These are phyloP conservation scores for Brassica balearica DNA, from an alignment of 441 rosid species.

Conservation along the genomic window DNA sequence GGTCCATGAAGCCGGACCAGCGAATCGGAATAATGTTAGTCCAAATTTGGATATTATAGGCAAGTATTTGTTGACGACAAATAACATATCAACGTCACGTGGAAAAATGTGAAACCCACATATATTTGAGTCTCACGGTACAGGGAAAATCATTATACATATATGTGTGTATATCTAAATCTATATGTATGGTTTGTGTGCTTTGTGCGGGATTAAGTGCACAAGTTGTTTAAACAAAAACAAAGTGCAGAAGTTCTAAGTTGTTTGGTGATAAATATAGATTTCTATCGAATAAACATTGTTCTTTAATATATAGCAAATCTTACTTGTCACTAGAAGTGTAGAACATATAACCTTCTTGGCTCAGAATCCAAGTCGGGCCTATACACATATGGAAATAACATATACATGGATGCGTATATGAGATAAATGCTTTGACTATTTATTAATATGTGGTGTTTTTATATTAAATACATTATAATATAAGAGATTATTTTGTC, in stretches of 20 bases:
- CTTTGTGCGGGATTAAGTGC: constrained; percentile 5
- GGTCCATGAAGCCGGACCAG: constrained; percentile 30
- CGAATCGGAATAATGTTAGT: constrained; percentile 37
- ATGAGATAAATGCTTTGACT: background rate
- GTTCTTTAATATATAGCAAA: background rate
- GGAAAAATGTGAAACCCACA: constrained; percentile 24
- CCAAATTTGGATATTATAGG: constrained; percentile 23
- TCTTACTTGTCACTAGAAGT: constrained; percentile 4
- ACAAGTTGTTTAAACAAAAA: background rate
- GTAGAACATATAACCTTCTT: background rate
- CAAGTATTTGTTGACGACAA: constrained; percentile 12
- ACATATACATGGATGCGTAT: background rate
- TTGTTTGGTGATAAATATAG: background rate
- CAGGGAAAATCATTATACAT: background rate
- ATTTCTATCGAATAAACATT: background rate
- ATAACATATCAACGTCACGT: constrained; percentile 19
- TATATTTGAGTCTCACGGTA: constrained; percentile 1
- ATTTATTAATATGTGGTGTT: background rate
- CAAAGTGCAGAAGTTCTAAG: constrained; percentile 1
- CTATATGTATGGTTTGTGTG: background rate
- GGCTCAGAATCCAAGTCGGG: background rate
- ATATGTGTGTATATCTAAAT: background rate
- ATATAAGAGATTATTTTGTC: background rate
- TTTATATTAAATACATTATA: background rate
- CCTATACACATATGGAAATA: background rate